Percentiles rank a stretch among this genome's conserved stretches.
These are phyloP conservation scores for Xylariaceae sp. DNA, from an alignment of 2,329 filamentous ascomycete species.

Conservation along the genomic window DNA sequence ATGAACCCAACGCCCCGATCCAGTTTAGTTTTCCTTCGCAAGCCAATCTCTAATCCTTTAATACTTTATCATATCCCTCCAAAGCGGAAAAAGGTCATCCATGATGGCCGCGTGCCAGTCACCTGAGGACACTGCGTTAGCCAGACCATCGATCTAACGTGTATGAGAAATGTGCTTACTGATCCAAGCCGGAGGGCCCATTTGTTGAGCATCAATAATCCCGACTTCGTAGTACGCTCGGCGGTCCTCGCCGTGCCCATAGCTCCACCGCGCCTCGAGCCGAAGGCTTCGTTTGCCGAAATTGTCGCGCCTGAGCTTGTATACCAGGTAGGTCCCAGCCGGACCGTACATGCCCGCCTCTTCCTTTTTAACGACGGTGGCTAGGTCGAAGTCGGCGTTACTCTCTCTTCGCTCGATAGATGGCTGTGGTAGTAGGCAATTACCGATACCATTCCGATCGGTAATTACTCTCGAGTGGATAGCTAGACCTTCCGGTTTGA, in stretches of 20 bases:
- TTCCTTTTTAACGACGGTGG: background rate
- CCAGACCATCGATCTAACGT: no score
- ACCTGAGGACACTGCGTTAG: no score
- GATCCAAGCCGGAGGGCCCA: background rate
- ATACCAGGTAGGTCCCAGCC: slow-evolving; percentile 6
- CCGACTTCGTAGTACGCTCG: slow-evolving; percentile 2
- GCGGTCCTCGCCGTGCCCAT: no score
- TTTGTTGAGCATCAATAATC: background rate
- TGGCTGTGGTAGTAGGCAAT: background rate
- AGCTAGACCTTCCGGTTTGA: background rate
- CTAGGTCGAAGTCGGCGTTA: background rate
- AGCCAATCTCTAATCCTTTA: no score
- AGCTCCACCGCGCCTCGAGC: background rate
- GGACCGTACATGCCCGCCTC: background rate
- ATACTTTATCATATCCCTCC: no score
- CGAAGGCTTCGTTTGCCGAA: background rate
- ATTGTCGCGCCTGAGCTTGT: background rate
- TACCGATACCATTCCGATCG: background rate
- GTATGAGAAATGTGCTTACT: background rate
- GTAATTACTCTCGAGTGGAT: background rate
- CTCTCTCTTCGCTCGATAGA: background rate
- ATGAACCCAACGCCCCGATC: no score
- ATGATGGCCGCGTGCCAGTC: no score
- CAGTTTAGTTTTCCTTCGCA: no score
- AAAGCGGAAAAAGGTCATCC: no score